Evolutionary conservation across 805 yeast genomes (phyloP).

Genomic region (Cyberlindnera euphorbiiphila): DNA sequence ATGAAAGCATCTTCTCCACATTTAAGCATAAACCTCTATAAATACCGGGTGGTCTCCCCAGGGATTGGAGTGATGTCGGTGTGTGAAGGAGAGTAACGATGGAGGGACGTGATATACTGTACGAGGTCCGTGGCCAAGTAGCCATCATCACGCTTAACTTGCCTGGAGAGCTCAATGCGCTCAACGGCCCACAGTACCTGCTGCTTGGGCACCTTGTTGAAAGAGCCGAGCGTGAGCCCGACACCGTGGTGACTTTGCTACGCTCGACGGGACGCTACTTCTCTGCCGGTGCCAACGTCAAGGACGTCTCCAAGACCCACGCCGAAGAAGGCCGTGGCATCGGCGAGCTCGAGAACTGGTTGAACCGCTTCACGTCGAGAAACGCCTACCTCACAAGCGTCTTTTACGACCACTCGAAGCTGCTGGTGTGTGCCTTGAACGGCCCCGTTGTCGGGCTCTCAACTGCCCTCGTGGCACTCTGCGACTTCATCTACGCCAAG

Average conservation of each 20-base stretch:
- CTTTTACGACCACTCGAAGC: slow-evolving; percentile 66
- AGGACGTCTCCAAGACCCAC: slow-evolving; percentile 23
- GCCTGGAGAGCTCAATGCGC: slow-evolving; percentile 61
- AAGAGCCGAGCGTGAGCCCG: slow-evolving; percentile 57
- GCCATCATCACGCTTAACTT: slow-evolving; percentile 64
- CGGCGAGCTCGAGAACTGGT: slow-evolving; percentile 41
- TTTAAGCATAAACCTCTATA: no score
- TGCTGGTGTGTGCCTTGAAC: slow-evolving; percentile 69
- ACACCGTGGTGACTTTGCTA: slow-evolving; percentile 60
- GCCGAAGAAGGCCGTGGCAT: slow-evolving; percentile 23
- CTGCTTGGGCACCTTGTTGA: slow-evolving; percentile 55
- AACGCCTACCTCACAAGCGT: slow-evolving; percentile 66
- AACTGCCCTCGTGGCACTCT: slow-evolving; percentile 68
- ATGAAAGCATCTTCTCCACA: no score
- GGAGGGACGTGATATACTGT: slow-evolving; percentile 29
- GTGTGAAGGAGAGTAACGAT: slow-evolving; percentile 7
- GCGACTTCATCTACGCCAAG: slow-evolving; percentile 71
- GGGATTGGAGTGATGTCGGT: no score
- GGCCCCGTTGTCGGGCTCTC: slow-evolving; percentile 85
- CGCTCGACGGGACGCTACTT: slow-evolving; percentile 72
- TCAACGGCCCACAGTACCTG: slow-evolving; percentile 61
- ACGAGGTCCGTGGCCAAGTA: slow-evolving; percentile 38
- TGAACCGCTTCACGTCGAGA: slow-evolving; percentile 59
- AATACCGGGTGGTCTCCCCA: no score
- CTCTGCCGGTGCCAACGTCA: slow-evolving; percentile 81